phyloP scores from a whole-genome alignment of 306 rosid genomes.

The Cucumis cinereus region DNA sequence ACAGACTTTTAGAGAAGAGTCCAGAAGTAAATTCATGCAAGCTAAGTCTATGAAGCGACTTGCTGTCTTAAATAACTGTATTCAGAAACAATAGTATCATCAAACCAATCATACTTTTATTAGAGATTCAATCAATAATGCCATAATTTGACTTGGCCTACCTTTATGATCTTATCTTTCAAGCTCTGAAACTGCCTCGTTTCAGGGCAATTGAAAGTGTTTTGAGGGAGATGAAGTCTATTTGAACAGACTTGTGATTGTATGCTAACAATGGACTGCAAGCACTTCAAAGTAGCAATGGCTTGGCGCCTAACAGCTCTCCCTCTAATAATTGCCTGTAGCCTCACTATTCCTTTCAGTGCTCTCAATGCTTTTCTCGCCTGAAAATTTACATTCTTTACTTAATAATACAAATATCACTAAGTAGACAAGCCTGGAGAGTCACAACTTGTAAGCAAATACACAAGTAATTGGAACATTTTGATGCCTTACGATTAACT shows the following conservation, averaged over 20 bases:
- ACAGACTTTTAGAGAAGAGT: not conserved
- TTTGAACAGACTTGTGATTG: conserved; percentile 63
- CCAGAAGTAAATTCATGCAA: not conserved
- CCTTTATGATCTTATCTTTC: conserved; percentile 50
- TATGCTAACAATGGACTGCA: conserved; percentile 78
- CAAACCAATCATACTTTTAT: not conserved
- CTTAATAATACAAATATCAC: not conserved
- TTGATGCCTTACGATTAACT: not conserved
- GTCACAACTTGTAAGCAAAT: not conserved
- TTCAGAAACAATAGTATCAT: not conserved
- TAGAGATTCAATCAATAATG: not conserved
- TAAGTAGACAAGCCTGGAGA: not conserved
- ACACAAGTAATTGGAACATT: not conserved
- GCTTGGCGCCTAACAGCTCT: conserved; percentile 91
- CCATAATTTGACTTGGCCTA: conserved; percentile 7
- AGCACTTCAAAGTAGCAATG: conserved; percentile 57
- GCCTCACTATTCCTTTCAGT: conserved; percentile 87
- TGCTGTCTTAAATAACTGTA: not conserved
- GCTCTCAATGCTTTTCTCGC: conserved; percentile 86
- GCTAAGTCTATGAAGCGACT: not conserved
- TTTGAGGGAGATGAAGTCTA: conserved; percentile 42
- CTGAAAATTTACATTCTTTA: conserved; percentile 22
- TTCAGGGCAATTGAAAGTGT: conserved; percentile 22
- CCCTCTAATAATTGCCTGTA: conserved; percentile 89
- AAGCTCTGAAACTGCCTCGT: conserved; percentile 29